phyloP scores from a whole-genome alignment of 768 basidiomycete species.

The Mycena polygramma region DNA sequence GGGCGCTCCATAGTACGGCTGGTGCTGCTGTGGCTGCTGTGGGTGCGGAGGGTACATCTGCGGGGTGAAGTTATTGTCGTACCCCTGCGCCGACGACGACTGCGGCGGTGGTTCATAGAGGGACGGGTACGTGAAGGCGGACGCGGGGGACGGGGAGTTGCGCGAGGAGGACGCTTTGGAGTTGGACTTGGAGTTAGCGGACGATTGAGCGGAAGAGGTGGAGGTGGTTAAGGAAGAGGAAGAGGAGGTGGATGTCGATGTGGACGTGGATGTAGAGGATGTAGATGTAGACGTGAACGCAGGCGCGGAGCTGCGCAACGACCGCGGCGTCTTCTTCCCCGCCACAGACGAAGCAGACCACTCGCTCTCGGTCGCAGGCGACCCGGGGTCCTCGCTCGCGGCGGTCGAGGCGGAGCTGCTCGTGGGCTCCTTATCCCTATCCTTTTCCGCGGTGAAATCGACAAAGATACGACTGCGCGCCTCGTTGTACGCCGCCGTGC shows the following conservation, averaged over 20 bases:
- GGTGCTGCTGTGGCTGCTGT: constrained; percentile 49
- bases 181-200: no score
- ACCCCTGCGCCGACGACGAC: not conserved
- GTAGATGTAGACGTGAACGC: constrained; percentile 61
- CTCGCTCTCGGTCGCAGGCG: constrained; percentile 85
- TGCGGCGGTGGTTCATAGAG: constrained; percentile 75
- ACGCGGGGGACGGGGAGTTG: constrained; percentile 79
- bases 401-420: constrained; percentile 78
- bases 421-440: constrained; percentile 77
- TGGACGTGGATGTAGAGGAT: no score
- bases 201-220: no score
- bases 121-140: constrained; percentile 80
- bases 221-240: no score
- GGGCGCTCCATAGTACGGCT: constrained; percentile 31
- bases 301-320: constrained; percentile 66
- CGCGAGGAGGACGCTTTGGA: constrained; percentile 72
- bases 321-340: constrained; percentile 73
- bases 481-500: constrained; percentile 91
- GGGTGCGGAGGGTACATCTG: constrained; percentile 42
- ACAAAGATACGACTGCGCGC: constrained; percentile 90
- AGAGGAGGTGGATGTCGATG: no score
- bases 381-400: constrained; percentile 73
- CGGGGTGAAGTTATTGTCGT: no score
- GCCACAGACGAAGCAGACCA: constrained; percentile 73
- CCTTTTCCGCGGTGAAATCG: no score